Evolutionary conservation across 768 basidiomycete genomes (phyloP).

Genomic region (Tulasnella calospora): DNA sequence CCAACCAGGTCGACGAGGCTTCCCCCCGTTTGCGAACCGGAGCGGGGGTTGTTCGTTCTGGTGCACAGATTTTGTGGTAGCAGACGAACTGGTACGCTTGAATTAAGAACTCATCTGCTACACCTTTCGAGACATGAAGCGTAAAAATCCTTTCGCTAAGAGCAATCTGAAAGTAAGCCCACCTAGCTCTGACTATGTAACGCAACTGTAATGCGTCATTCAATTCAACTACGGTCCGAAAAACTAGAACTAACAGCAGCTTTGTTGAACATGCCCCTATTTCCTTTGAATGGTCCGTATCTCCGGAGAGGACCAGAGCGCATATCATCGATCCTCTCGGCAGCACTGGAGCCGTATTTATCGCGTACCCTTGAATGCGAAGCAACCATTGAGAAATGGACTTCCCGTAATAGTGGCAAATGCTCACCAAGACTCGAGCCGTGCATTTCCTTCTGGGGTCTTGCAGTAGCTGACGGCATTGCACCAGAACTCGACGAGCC

Average conservation of each 20-base stretch:
- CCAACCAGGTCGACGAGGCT: background rate
- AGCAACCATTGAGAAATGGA: too few relatives aligned
- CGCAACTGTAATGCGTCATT: background rate
- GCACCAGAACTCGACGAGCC: background rate
- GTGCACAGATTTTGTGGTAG: background rate
- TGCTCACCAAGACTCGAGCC: background rate
- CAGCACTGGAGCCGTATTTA: background rate
- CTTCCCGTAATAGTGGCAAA: background rate
- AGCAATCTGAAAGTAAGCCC: background rate
- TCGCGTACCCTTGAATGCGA: background rate
- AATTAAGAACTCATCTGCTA: background rate
- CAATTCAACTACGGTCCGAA: background rate
- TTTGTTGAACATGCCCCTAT: background rate
- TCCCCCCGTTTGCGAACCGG: background rate
- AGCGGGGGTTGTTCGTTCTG: background rate
- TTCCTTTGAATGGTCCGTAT: background rate
- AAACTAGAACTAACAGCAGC: background rate
- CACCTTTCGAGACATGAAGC: background rate
- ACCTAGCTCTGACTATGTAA: background rate
- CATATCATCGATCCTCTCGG: background rate
- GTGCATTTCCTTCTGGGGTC: background rate
- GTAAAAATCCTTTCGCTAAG: background rate
- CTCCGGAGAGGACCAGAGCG: background rate
- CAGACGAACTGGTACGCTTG: background rate
- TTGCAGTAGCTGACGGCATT: conserved; percentile 8